Conservation (phyloP, 352 stramenopile genomes). For the Globisporangium alternatum region DNA sequence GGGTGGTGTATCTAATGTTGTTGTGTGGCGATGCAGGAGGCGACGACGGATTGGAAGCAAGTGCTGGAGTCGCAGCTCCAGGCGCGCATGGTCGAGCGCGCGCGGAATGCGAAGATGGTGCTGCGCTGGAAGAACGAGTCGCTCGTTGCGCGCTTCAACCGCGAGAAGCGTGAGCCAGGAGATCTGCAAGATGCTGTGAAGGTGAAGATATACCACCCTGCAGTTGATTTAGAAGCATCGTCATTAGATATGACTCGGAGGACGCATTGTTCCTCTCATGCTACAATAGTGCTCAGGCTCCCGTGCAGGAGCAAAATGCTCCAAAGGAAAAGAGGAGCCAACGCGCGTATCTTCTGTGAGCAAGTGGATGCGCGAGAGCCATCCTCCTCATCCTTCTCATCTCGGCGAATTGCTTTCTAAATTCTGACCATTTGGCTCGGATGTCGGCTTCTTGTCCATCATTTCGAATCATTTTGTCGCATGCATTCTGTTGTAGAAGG, state of each 20-base stretch:
- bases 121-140: constrained; percentile 73
- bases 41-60: constrained; percentile 61
- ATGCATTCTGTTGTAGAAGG: neutral
- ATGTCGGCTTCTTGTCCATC: neutral
- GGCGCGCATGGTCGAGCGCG: constrained; percentile 47
- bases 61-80: constrained; percentile 53
- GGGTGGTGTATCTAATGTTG: no score
- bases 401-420: no score
- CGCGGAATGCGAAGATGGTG: constrained; percentile 42
- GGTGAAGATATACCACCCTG: neutral
- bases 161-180: constrained; percentile 45
- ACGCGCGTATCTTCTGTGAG: no score
- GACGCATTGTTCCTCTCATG: no score
- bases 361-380: no score
- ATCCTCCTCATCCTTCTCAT: no score
- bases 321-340: no score
- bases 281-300: no score
- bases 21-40: constrained; percentile 29
- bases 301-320: no score
- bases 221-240: constrained; percentile 23
- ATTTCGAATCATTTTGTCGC: neutral
- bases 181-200: no score
- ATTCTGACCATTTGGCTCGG: neutral
- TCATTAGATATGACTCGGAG: no score
- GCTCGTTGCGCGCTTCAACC: constrained; percentile 76